These are phyloP conservation scores for Amanita muscaria DNA, from an alignment of 768 basidiomycete species.

Conservation along the genomic window DNA sequence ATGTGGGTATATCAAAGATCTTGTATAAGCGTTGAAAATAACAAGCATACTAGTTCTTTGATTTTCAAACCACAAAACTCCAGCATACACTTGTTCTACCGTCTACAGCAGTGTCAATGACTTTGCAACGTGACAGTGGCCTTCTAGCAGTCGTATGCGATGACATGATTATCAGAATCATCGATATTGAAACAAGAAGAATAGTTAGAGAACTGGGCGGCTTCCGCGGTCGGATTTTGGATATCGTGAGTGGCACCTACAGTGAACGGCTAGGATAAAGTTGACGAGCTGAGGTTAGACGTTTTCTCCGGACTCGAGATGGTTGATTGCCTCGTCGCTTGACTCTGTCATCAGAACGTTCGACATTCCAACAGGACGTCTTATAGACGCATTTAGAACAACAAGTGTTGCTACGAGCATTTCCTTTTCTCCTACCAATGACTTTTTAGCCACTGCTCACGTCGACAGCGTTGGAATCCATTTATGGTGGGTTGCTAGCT, in stretches of 20 bases:
- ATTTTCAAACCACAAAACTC: constrained; percentile 82
- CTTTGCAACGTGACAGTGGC: constrained; percentile 77
- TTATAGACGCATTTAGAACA: constrained; percentile 90
- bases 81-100: constrained; percentile 60
- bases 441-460: constrained; percentile 93
- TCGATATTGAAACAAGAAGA: constrained; percentile 86
- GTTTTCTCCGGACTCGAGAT: constrained; percentile 92
- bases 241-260: constrained; percentile 52
- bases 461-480: constrained; percentile 91
- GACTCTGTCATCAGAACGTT: constrained; percentile 93
- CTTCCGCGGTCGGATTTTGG: constrained; percentile 78
- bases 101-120: constrained; percentile 59
- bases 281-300: constrained; percentile 38
- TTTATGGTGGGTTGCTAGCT: no score
- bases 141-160: constrained; percentile 80
- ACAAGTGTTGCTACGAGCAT: constrained; percentile 83
- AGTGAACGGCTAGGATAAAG: constrained; percentile 2
- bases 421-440: constrained; percentile 89
- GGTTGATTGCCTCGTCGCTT: constrained; percentile 82
- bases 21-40: neutral
- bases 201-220: constrained; percentile 86
- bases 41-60: constrained; percentile 67
- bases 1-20: constrained; percentile 45
- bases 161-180: constrained; percentile 73
- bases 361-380: constrained; percentile 85